phyloP scores from a whole-genome alignment of 2,329 filamentous ascomycete species.

The Neonectria punicea region DNA sequence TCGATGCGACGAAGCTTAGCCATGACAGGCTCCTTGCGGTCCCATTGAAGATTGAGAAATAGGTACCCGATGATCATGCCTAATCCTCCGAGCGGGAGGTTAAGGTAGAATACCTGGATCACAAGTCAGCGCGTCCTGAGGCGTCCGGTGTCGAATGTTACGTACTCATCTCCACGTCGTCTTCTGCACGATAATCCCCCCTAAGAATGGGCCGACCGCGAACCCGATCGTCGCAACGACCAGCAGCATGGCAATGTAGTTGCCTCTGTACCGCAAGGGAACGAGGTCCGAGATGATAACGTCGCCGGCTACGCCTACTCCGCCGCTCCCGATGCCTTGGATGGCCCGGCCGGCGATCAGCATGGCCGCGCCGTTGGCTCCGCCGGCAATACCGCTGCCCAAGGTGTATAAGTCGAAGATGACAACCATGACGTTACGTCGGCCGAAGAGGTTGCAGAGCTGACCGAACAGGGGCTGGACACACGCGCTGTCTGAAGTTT shows the following conservation, averaged over 20 bases:
- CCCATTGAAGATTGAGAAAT: constrained; percentile 52
- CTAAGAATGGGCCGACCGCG: constrained; percentile 48
- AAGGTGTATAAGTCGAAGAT: constrained; percentile 59
- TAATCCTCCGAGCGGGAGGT: constrained; percentile 52
- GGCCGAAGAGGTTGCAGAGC: constrained; percentile 63
- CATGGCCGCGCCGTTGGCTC: constrained; percentile 51
- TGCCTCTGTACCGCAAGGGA: constrained; percentile 58
- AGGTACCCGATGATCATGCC: constrained; percentile 46
- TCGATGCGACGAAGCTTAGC: constrained; percentile 54
- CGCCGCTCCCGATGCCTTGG: constrained; percentile 54
- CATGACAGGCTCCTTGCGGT: constrained; percentile 32
- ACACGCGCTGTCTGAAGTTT: constrained; percentile 26
- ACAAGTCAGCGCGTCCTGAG: neutral
- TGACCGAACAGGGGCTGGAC: constrained; percentile 63
- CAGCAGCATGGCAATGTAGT: constrained; percentile 52
- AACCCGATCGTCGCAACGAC: constrained; percentile 49
- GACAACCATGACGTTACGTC: constrained; percentile 53
- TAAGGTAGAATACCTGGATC: constrained; percentile 55
- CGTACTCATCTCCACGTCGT: constrained; percentile 54
- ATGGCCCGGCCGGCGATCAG: constrained; percentile 56
- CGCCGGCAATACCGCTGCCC: constrained; percentile 61
- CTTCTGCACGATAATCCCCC: constrained; percentile 41
- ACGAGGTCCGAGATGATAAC: constrained; percentile 57
- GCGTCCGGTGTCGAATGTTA: accelerated
- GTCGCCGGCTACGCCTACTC: constrained; percentile 47